Conservation (phyloP, 2,329 filamentous ascomycete species). For the Ophiognomonia clavigignenti-juglandacearum region DNA sequence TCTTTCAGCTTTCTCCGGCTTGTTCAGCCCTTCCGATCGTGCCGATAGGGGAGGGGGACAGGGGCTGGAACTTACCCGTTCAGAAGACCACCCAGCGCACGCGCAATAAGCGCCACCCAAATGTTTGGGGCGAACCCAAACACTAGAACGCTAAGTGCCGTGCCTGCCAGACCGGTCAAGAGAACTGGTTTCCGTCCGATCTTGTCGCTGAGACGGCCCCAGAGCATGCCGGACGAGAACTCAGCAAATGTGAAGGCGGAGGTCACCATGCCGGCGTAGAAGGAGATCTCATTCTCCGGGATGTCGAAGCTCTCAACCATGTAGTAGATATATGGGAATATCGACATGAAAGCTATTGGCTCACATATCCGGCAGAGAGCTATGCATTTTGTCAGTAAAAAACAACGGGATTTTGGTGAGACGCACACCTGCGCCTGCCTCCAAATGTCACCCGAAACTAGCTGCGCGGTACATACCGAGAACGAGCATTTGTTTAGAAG, state of each 20-base stretch:
- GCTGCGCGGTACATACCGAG: conserved; percentile 35
- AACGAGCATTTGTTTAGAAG: conserved; percentile 45
- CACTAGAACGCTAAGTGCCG: conserved; percentile 83
- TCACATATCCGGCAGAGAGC: conserved; percentile 95
- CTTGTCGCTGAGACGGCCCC: conserved; percentile 88
- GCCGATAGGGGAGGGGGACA: too few species aligned
- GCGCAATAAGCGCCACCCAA: conserved; percentile 76
- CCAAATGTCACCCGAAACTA: background rate
- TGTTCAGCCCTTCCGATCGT: conserved; percentile 6
- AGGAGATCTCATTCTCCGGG: conserved; percentile 76
- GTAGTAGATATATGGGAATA: conserved; percentile 97
- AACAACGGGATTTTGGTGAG: background rate
- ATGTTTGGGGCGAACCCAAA: conserved; percentile 88
- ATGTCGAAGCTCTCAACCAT: conserved; percentile 93
- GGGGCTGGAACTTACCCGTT: conserved; percentile 82
- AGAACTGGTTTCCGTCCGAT: conserved; percentile 91
- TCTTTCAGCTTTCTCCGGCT: background rate
- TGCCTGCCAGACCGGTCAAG: conserved; percentile 82
- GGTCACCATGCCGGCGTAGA: conserved; percentile 94
- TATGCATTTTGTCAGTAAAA: conserved; percentile 31
- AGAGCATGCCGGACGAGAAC: conserved; percentile 86
- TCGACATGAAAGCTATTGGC: conserved; percentile 98
- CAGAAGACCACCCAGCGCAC: conserved; percentile 82
- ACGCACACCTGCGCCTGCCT: background rate
- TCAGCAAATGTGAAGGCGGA: conserved; percentile 95